Evolutionary conservation across 345 rosid species (phyloP), one percentile per base, ranked within the genome.

Genomic region (Cardamine occulta): DNA sequence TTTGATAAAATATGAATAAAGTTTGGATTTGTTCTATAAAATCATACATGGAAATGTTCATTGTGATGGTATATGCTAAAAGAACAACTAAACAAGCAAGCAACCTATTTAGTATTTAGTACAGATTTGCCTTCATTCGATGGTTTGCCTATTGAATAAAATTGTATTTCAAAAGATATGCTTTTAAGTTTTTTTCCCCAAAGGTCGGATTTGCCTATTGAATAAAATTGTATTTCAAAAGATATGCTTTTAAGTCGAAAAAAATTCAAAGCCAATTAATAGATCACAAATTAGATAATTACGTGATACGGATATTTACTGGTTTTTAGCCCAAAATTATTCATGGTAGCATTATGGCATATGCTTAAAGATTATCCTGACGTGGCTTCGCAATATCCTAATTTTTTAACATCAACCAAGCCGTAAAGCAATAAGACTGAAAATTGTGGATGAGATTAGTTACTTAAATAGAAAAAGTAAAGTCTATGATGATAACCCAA

Each of bases 301-400:
- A 4, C 4, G 15, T 39, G 12, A 39, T 40, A 44, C 8, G 48
- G 18, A 15, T 14, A 42, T 2, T 42, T 44, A 15, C 48, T 44
- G 51, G 51, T n/a, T 45, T 14, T 45, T 45, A 45, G 13, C 62
- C 62, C 13, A n/a, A 31, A 31, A 7, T 51, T 55, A 72, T 63
- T 48, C 26, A 24, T 17, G 40, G 66, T 47, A 12, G 37, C 23
- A 49, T 17, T n/a, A 49, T 72, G 73, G 81, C 72, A 77, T 76
- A 76, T 70, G 75, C 80, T 76, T 76, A 11, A 77, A 72, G 81
- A 72, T 77, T 18, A 72, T 49, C 73, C 68, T 77, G 77, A 72
- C 76, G 73, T 77, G 73, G 67, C 76, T 65, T 71, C n/a, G 73
- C 80, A 57, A 71, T 77, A 72, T 72, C 80, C 34, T 57, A 39